A percentile compares a stretch with the other conserved stretches of the same genome.
Conservation (phyloP, 176 grass and related monocot genomes). For the Oryza coarctata region DNA sequence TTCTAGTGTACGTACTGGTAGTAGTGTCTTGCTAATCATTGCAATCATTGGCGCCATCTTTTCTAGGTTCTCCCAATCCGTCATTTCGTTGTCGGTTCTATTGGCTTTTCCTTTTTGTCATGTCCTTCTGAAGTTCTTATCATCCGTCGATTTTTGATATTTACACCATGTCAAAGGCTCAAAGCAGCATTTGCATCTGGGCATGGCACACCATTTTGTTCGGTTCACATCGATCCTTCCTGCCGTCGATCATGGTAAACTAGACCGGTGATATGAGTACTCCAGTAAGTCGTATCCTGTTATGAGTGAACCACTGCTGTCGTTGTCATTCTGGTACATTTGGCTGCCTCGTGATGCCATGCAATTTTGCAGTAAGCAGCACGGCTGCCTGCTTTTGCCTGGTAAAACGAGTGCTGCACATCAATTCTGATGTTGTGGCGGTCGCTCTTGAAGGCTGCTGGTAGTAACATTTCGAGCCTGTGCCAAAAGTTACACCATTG, state of each 20-base stretch:
- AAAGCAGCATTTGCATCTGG: background rate
- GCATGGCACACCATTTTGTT: background rate
- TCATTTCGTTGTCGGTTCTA: background rate
- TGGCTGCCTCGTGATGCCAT: background rate
- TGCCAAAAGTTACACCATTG: background rate
- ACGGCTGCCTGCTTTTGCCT: background rate
- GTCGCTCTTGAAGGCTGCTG: background rate
- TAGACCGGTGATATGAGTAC: background rate
- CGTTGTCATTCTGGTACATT: slow-evolving; percentile 19
- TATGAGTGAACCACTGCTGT: background rate
- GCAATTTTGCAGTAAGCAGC: background rate
- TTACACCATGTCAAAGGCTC: background rate
- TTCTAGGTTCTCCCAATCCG: background rate
- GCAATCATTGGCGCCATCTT: slow-evolving; percentile 53
- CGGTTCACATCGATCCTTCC: background rate
- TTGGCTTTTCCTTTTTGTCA: background rate
- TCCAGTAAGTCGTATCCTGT: background rate
- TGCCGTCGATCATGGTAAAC: background rate
- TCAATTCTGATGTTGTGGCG: background rate
- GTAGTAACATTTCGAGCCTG: background rate
- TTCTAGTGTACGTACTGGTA: background rate
- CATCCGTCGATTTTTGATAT: background rate
- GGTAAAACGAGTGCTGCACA: background rate
- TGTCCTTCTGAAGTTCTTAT: background rate
- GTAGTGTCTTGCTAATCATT: slow-evolving; percentile 37